Base-by-base conservation (phyloP, 768 basidiomycete species). In the Terana coerulea region DNA sequence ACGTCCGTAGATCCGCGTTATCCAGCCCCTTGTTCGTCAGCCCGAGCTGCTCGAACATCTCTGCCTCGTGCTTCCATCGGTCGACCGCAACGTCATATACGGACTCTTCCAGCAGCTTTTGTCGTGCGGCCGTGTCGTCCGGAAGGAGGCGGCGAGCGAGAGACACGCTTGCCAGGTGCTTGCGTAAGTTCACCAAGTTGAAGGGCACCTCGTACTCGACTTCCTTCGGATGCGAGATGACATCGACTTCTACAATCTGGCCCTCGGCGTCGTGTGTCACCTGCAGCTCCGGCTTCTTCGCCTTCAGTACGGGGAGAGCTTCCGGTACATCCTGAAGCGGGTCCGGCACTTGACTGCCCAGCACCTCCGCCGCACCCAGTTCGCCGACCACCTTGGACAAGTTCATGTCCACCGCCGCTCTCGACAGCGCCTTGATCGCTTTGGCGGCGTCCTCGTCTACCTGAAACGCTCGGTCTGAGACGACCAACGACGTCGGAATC, bases 61-160 rank as follows among this genome's bases (percentile, higher is more conserved):
- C 75, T 8, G 76, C 69, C 60, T 91, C 80, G 49, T 83, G 79
- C 63, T 78, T 75, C 53, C 89, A 72, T 9, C 88, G 81, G 59
- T 83, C 79, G 2, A 81, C 74, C 0, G 92, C 91, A 30, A 90
- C 83, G 22, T 92, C 89, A 65, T 91, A 91, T 3, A 88, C 90
- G 2, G 90, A 89, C 37, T 86, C 80, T 67, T 95, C 93, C 3
- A 95, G 78, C 6, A 91, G 73, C 55, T 83, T 83, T 65, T 95
- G 92, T 1, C 92, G 87, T 0, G 81, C 73, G 14, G 78, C 69
- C n/a, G 83, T 65, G 57, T 92, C 87, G 50, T 83, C 79, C 0
- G 81, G 74, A 37, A 88, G 74, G 5, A 87, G 72, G 2, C 77
- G 75, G 30, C 84, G 80, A 2, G 85, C 81, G 47, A 86, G 74